Base-by-base conservation (phyloP, 2,329 filamentous ascomycete species). In the Aureobasidium sp. region DNA sequence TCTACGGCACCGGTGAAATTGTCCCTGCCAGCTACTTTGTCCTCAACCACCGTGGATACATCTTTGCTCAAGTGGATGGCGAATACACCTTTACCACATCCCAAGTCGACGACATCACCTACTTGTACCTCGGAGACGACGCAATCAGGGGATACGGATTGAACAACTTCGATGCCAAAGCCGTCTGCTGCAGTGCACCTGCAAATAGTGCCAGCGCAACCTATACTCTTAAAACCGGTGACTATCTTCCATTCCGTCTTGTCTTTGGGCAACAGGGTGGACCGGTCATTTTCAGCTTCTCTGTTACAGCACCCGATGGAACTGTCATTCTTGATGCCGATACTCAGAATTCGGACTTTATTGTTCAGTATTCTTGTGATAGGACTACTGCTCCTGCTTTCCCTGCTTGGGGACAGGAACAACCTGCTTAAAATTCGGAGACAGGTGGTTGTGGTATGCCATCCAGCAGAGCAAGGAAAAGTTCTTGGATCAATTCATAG, bases 31-130 rank as follows among this genome's bases (percentile, higher is more conserved):
- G 11, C 25, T 61, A 25, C 25, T 63, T 45, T 16, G 50, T 37
- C 3, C 34, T 68, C 41, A 67, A 68, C 45, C 66, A 69, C 47
- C 67, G 65, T 25, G 67, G 58, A 13, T 69, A 69, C 62, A 34
- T 61, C 6, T 61, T 39, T n/a, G 58, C 58, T 10, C 32, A 50
- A n/a, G 27, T 36, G 36, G 60, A 64, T 25, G 66, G 68, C 41
- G 61, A 55, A 27, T 70, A 69, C 48, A 69, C 65, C 3, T 66
- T 68, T 55, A 65, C 48, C n/a, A 48, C 65, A 16, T 59, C 58
- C 3, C 45, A 58, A 2, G 51, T 58, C 29, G 68, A 70, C 45
- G 67, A 69, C 36, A 63, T 66, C 25, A 63, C 63, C 8, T 48
- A 67, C 9, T 42, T 69, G 11, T 69, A 66, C 67, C 32, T 68